Evolutionary conservation across 2,329 filamentous ascomycete species (phyloP), one percentile per base, ranked within the genome.

Genomic region (Fusarium keratoplasticum): DNA sequence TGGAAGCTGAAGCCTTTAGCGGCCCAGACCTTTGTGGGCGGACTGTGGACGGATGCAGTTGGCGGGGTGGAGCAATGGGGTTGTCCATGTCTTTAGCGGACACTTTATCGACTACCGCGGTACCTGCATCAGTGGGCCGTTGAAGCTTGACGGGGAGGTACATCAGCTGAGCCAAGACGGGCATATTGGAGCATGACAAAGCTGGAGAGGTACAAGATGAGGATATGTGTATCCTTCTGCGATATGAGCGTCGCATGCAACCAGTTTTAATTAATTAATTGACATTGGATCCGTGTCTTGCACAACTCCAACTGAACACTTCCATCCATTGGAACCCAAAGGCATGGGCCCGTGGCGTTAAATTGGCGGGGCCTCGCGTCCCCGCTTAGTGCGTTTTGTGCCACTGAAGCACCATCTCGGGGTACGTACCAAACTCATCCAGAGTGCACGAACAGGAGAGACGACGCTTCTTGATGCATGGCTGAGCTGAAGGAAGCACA

Each of bases 91-190:
- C 35, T 52, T 64, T 70, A 70, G 67, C 66, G 36, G 67, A 54
- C 62, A 64, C 64, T 64, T 64, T 55, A 71, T 61, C 60, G 71
- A 63, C 38, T 44, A 52, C 47, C 47, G 59, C 70, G 54, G 72
- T 75, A 75, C 72, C 72, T 75, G 72, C 72, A 75, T 75, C 65
- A 65, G 66, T 75, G 69, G 72, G 72, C 57, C 66, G 35, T 61
- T 63, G 55, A 52, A 50, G 25, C 44, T 50, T 52, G 27, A 31
- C 3, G 10, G 47, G 18, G 18, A 52, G 47, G 25, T 52, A 52
- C 27, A 18, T 52, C 16, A 52, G 18, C 18, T 31, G 18, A 52
- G 47, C 47, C 27, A 52, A 52, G 25, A 52, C 14, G 42, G 42
- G 22, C 22, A 25, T 18, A 29, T 31, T n/a, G 27, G 18, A 11